Percentiles rank a stretch among this genome's conserved stretches.
Evolutionary conservation across 2,329 filamentous ascomycete genomes (phyloP).

Genomic region (Coleophoma crateriformis): DNA sequence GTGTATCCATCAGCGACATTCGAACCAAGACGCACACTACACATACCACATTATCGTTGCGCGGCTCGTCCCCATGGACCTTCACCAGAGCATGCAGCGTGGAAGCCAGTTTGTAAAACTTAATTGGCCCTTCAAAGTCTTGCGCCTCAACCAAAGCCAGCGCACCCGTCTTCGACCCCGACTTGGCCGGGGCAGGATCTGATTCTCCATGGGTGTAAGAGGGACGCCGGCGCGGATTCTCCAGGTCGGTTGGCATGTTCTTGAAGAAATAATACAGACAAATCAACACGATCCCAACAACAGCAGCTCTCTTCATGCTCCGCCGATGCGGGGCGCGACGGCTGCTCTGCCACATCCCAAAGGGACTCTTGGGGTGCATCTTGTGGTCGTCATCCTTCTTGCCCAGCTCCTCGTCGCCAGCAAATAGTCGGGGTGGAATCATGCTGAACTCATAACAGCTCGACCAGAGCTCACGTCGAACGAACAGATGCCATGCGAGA

Average conservation of each 20-base stretch:
- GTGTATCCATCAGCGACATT: no score
- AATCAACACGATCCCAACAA: conserved; percentile 40
- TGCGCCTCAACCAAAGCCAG: conserved; percentile 21
- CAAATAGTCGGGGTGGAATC: conserved; percentile 35
- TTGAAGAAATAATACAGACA: conserved; percentile 59
- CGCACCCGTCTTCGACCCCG: conserved; percentile 1
- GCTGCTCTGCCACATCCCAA: conserved; percentile 23
- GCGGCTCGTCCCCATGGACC: conserved; percentile 42
- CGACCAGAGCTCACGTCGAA: conserved; percentile 15
- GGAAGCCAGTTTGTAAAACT: conserved; percentile 57
- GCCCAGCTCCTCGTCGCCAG: conserved; percentile 55
- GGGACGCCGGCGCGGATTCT: conserved; percentile 23
- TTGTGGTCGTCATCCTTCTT: conserved; percentile 60
- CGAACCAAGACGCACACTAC: no score
- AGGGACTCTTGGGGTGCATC: conserved; percentile 23
- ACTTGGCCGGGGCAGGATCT: conserved; percentile 3
- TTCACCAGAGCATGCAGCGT: conserved; percentile 55
- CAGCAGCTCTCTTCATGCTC: conserved; percentile 44
- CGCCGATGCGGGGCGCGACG: conserved; percentile 43
- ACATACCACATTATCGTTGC: conserved; percentile 64
- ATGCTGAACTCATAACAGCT: conserved; percentile 24
- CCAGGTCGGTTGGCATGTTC: conserved; percentile 51
- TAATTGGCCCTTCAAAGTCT: conserved; percentile 64
- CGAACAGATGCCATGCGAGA: conserved; percentile 15
- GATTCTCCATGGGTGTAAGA: conserved; percentile 26